Percentiles rank a stretch among this genome's conserved stretches.
These are phyloP conservation scores for Pythium brachiatum DNA, from an alignment of 352 stramenopile genomes.

Conservation along the genomic window DNA sequence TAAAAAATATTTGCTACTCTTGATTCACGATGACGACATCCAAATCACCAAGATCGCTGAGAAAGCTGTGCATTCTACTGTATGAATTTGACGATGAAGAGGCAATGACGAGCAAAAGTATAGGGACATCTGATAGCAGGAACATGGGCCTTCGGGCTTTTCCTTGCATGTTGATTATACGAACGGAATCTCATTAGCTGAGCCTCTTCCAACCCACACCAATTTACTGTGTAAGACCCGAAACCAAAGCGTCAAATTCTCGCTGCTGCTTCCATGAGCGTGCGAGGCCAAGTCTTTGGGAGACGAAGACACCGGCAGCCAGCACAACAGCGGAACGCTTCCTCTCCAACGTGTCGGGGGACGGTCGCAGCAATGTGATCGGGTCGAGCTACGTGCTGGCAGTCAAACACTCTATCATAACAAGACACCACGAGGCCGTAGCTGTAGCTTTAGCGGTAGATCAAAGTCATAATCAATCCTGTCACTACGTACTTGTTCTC, in stretches of 20 bases:
- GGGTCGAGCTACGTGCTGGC: constrained; percentile 15
- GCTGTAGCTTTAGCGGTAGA: too few species aligned
- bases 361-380: constrained; percentile 70
- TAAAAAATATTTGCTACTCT: constrained; percentile 92
- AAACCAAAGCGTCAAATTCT: constrained; percentile 93
- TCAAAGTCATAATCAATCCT: neutral
- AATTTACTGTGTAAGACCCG: neutral
- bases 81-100: constrained; percentile 17
- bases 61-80: constrained; percentile 30
- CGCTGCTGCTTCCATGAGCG: constrained; percentile 57
- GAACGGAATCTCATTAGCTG: constrained; percentile 92
- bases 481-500: neutral
- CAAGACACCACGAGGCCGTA: too few species aligned
- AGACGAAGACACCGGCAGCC: constrained; percentile 38
- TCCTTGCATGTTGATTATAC: constrained; percentile 64
- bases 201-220: constrained; percentile 39
- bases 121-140: constrained; percentile 83
- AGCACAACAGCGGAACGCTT: constrained; percentile 25
- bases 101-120: constrained; percentile 84
- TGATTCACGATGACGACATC: constrained; percentile 87
- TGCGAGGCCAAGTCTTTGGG: constrained; percentile 90
- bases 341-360: constrained; percentile 34
- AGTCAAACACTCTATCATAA: constrained; percentile 18
- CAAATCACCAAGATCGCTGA: constrained; percentile 92
- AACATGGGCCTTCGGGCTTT: constrained; percentile 19